Evolutionary conservation across 1,284 basidiomycete genomes (phyloP), one percentile per base, ranked within the genome.

Genomic region (Sporisorium graminicola): DNA sequence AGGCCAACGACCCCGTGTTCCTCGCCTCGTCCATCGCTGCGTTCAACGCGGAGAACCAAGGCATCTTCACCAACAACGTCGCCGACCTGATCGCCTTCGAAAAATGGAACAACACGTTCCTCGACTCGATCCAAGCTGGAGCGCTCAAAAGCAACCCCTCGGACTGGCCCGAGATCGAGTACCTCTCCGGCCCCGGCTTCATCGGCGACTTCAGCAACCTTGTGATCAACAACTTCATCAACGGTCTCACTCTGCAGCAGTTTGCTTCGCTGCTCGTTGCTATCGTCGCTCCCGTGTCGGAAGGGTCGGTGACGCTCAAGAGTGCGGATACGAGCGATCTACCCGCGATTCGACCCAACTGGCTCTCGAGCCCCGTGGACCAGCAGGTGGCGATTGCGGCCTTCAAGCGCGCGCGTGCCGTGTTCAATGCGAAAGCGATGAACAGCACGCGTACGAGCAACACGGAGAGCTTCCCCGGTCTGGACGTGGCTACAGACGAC

Each of bases 291-390:
- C 85, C 86, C 0, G 62, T 68, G 35, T 83, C 81, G 24, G 43
- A 65, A 7, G 88, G 88, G 0, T 80, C 77, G 0, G 81, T 89
- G 37, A 85, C 78, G 5, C 75, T 89, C 33, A 76, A 78, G 46
- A 86, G 85, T 5, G 72, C 72, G 3, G 86, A 85, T 51, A 82
- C 86, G 0, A 86, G 81, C 53, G 87, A 88, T 44, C 72, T 86
- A 5, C 88, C 88, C 0, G 43, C 86, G 10, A 88, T 89, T 65
- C 86, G 88, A 67, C 86, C 87, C 20, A 62, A 57, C 27, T 85
- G 79, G 78, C 60, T 84, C 16, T 58, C 60, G 1, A 60, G 77
- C 44, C 61, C 73, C 24, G 72, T 80, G 1, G 84, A 85, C 26
- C 86, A 87, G 83, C 86, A 77, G 33, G 86, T 82, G 2, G 68